These are phyloP conservation scores for Cadophora sp. DNA, from an alignment of 2,329 filamentous ascomycete genomes.

Conservation along the genomic window DNA sequence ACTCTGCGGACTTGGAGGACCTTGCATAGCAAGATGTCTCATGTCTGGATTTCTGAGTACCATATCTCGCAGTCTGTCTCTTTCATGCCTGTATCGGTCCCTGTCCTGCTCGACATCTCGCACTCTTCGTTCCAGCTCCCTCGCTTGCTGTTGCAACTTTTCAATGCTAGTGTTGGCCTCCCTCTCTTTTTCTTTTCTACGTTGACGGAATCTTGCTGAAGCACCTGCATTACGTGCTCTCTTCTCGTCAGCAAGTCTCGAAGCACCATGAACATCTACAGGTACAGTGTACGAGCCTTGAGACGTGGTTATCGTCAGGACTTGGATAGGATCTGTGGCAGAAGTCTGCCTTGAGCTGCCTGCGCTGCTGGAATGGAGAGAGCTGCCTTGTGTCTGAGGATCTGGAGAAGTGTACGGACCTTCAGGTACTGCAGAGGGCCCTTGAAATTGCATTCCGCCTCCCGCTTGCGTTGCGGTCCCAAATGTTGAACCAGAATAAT, in stretches of 20 bases:
- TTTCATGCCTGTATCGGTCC: constrained; percentile 76
- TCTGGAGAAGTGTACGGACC: constrained; percentile 45
- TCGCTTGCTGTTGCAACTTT: constrained; percentile 72
- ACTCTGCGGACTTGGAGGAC: constrained; percentile 57
- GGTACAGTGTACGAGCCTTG: constrained; percentile 66
- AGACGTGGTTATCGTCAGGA: constrained; percentile 52
- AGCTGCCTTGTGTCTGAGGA: constrained; percentile 41
- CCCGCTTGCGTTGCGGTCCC: constrained; percentile 39
- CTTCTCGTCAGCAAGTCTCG: constrained; percentile 84
- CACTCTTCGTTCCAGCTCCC: constrained; percentile 64
- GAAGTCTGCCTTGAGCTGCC: constrained; percentile 44
- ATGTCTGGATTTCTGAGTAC: constrained; percentile 65
- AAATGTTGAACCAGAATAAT: constrained; percentile 43
- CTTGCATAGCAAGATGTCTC: constrained; percentile 58
- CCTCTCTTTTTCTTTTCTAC: constrained; percentile 82
- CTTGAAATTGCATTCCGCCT: constrained; percentile 43
- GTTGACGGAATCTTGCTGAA: constrained; percentile 80
- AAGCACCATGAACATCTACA: constrained; percentile 82
- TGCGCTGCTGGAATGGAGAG: constrained; percentile 41
- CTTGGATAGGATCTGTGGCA: constrained; percentile 44
- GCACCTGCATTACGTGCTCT: constrained; percentile 84
- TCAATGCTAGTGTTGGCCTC: constrained; percentile 74
- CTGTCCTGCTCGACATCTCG: constrained; percentile 65
- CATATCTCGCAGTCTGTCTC: constrained; percentile 74
- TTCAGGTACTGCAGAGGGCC: constrained; percentile 41